Evolutionary conservation across 805 yeast species (phyloP).

Genomic region (Zygoascus flipseniorum): DNA sequence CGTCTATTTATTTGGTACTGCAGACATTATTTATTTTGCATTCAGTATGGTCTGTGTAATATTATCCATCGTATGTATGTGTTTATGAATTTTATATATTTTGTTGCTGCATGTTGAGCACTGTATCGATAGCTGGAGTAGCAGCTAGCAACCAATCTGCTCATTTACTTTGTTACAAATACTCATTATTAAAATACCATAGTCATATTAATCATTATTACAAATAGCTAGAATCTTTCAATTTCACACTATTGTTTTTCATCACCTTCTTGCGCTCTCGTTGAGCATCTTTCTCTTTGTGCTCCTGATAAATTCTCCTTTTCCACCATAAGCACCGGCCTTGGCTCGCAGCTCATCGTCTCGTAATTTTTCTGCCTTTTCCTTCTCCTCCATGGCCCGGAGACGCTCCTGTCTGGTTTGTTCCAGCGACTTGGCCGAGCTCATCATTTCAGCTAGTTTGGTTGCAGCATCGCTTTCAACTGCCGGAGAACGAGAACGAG

Average conservation of each 20-base stretch:
- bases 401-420: constrained; percentile 9
- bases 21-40: not conserved
- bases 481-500: not conserved
- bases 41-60: not conserved
- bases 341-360: constrained; percentile 3
- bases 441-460: constrained; percentile 15
- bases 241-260: not conserved
- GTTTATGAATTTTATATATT: too few relatives aligned
- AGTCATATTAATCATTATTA: too few relatives aligned
- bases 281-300: not conserved
- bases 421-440: constrained; percentile 12
- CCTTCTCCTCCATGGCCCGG: constrained; percentile 3
- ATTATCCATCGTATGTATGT: too few relatives aligned
- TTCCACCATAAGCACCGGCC: constrained; percentile 1
- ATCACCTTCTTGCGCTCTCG: constrained; percentile 1
- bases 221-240: too few relatives aligned
- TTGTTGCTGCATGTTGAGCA: too few relatives aligned
- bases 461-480: not conserved
- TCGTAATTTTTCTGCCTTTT: constrained; percentile 2
- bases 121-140: too few relatives aligned
- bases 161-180: too few relatives aligned
- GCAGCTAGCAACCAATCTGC: too few relatives aligned
- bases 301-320: constrained; percentile 5
- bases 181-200: too few relatives aligned
- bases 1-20: not conserved